Conservation (phyloP, 345 rosid species). For the Melaleuca quinquenervia region DNA sequence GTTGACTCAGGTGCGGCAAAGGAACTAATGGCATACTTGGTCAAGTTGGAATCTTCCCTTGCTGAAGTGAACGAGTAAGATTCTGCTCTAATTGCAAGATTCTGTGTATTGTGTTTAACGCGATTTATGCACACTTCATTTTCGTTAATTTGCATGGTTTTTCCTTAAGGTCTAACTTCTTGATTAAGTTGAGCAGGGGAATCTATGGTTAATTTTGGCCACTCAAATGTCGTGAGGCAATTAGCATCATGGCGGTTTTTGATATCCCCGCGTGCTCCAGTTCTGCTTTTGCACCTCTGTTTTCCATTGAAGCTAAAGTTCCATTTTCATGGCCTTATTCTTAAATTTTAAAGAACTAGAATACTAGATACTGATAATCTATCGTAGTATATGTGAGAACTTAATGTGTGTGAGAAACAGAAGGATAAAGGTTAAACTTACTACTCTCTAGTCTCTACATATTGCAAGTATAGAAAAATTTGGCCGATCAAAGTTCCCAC, state of each 20-base stretch:
- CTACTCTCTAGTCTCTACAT: neutral
- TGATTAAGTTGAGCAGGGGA: neutral
- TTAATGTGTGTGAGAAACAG: neutral
- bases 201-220: neutral
- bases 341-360: neutral
- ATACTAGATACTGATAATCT: neutral
- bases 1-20: conserved; percentile 92
- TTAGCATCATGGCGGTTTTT: neutral
- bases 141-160: neutral
- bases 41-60: conserved; percentile 69
- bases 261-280: neutral
- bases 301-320: neutral
- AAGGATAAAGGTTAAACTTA: neutral
- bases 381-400: neutral
- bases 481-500: neutral
- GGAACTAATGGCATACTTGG: conserved; percentile 81
- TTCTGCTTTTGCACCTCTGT: neutral
- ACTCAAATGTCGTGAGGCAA: neutral
- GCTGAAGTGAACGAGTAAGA: conserved; percentile 68
- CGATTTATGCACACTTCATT: neutral
- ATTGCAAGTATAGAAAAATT: neutral
- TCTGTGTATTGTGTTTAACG: neutral
- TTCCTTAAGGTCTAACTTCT: neutral
- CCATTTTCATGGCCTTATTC: neutral
- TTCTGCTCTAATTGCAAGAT: neutral